Conservation (phyloP, 2,329 filamentous ascomycete genomes). For the Fusarium foetens region DNA sequence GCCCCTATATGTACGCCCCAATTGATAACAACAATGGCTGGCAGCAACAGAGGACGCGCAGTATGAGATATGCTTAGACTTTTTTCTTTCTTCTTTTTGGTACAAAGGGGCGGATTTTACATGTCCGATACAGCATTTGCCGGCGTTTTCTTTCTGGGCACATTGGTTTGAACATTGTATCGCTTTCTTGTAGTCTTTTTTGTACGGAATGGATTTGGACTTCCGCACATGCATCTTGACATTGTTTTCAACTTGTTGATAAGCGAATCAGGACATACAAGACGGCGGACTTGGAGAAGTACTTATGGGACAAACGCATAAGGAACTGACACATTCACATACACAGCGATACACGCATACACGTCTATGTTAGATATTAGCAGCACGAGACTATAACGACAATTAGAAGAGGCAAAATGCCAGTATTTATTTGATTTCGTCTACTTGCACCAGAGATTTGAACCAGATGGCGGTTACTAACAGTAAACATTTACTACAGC, state of each 20-base stretch:
- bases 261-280: slow-evolving; percentile 15
- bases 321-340: slow-evolving; percentile 5
- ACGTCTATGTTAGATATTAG: slow-evolving; percentile 14
- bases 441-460: not conserved
- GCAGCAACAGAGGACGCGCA: slow-evolving; percentile 34
- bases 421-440: not conserved
- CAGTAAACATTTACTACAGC: not conserved
- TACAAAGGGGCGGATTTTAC: not conserved
- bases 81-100: not conserved
- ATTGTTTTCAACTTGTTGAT: slow-evolving; percentile 2
- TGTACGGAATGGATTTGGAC: not conserved
- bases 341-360: slow-evolving; percentile 8
- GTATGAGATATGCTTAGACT: slow-evolving; percentile 48
- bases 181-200: not conserved
- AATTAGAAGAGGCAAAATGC: slow-evolving; percentile 14
- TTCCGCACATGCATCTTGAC: slow-evolving; percentile 1
- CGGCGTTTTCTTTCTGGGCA: slow-evolving; percentile 35
- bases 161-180: slow-evolving; percentile 3
- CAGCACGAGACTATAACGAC: slow-evolving; percentile 9
- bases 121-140: slow-evolving; percentile 30
- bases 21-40: slow-evolving; percentile 32
- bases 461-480: not conserved
- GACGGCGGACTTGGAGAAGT: not conserved
- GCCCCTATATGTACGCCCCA: slow-evolving; percentile 38
- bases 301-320: slow-evolving; percentile 6